Percentiles rank a stretch among this genome's conserved stretches.
Evolutionary conservation across 1,139 yeast genomes (phyloP).

Genomic region (Tardiomyces blankii): DNA sequence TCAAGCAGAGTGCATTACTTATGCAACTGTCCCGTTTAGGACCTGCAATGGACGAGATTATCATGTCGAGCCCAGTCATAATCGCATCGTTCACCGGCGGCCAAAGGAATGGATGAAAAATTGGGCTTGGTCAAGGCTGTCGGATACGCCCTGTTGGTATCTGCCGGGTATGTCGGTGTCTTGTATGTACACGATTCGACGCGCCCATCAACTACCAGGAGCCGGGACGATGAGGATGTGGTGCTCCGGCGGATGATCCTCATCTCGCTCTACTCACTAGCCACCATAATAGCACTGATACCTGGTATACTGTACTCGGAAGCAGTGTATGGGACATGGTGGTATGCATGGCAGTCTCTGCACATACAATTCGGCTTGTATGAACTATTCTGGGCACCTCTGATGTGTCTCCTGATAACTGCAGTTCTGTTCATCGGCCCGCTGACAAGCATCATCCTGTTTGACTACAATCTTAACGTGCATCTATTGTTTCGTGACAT

Average conservation of each 20-base stretch:
- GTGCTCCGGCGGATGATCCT: constrained; percentile 30
- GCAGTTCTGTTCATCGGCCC: constrained; percentile 46
- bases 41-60: neutral
- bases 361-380: constrained; percentile 26
- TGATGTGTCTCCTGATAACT: constrained; percentile 20
- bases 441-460: constrained; percentile 32
- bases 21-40: neutral
- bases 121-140: neutral
- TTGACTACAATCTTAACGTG: constrained; percentile 14
- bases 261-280: constrained; percentile 26
- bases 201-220: neutral
- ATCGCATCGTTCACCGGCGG: no score
- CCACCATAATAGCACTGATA: constrained; percentile 22
- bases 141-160: neutral
- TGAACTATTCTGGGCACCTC: constrained; percentile 10
- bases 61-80: no score
- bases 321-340: constrained; percentile 12
- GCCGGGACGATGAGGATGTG: constrained; percentile 24
- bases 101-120: neutral
- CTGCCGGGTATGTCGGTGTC: constrained; percentile 1
- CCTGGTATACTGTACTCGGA: constrained; percentile 9
- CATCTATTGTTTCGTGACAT: constrained; percentile 7
- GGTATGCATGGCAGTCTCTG: constrained; percentile 11
- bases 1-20: neutral
- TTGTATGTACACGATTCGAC: neutral